Percentiles rank a stretch among this genome's conserved stretches.
These are phyloP conservation scores for Dysphania ambrosioides DNA, from an alignment of 148 eudicot species.

Conservation along the genomic window DNA sequence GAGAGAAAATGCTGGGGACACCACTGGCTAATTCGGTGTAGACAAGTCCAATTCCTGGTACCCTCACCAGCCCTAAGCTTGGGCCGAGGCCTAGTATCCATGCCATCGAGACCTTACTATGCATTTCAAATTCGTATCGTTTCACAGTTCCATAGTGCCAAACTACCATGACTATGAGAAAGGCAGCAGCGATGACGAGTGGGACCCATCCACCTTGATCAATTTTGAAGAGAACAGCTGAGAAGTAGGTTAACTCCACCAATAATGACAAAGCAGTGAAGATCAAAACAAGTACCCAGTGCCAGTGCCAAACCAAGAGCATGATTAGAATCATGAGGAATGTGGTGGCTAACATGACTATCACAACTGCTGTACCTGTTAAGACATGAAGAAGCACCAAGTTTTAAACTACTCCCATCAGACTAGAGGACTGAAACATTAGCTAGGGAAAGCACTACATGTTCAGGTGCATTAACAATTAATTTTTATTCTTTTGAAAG, in stretches of 20 bases:
- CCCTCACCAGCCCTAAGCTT: conserved; percentile 85
- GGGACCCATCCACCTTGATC: conserved; percentile 99
- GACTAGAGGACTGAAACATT: background rate
- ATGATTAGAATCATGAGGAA: conserved; percentile 81
- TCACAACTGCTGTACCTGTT: conserved; percentile 95
- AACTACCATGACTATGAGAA: conserved; percentile 76
- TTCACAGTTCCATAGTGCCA: conserved; percentile 94
- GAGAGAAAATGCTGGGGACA: conserved; percentile 88
- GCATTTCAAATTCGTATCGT: conserved; percentile 91
- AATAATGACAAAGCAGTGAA: conserved; percentile 73
- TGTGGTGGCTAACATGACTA: conserved; percentile 93
- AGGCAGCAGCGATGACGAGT: conserved; percentile 78
- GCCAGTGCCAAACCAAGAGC: conserved; percentile 87
- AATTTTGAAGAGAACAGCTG: conserved; percentile 85
- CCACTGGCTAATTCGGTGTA: conserved; percentile 98
- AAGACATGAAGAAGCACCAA: conserved; percentile 7
- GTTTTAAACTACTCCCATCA: background rate
- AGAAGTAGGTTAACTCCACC: conserved; percentile 86
- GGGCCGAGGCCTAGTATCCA: conserved; percentile 98
- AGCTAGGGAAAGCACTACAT: background rate
- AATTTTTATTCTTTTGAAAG: no score
- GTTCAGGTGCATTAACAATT: no score
- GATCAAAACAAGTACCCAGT: conserved; percentile 69
- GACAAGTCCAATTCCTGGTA: conserved; percentile 94
- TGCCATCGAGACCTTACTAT: conserved; percentile 90